A percentile compares a stretch with the other conserved stretches of the same genome.
These are phyloP conservation scores for Ceratocystis eucalypticola DNA, from an alignment of 2,329 filamentous ascomycete species.

Conservation along the genomic window DNA sequence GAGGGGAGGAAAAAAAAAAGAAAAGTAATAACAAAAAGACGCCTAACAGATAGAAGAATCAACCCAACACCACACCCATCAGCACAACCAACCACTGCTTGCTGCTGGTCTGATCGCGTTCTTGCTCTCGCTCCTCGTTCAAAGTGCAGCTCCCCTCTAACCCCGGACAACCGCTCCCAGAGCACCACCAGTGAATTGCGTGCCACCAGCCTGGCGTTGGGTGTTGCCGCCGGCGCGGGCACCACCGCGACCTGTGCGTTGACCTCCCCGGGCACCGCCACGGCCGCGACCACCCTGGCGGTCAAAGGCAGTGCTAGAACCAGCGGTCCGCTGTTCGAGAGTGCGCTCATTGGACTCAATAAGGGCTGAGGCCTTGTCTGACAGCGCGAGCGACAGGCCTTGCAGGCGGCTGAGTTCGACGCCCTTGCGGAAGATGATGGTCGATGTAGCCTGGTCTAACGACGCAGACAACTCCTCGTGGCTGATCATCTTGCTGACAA, in stretches of 20 bases:
- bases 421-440: conserved; percentile 98
- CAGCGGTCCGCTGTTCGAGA: conserved; percentile 90
- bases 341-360: conserved; percentile 97
- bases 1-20: neutral
- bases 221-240: conserved; percentile 43
- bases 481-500: conserved; percentile 98
- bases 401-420: conserved; percentile 94
- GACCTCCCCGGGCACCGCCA: conserved; percentile 54
- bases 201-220: conserved; percentile 56
- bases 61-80: conserved; percentile 4
- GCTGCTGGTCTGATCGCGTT: neutral
- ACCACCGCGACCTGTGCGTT: conserved; percentile 34
- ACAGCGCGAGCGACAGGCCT: conserved; percentile 82
- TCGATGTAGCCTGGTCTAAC: conserved; percentile 92
- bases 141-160: conserved; percentile 17
- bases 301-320: conserved; percentile 90
- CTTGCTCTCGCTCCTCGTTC: neutral
- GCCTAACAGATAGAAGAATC: conserved; percentile 11
- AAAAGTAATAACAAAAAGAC: conserved; percentile 11
- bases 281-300: conserved; percentile 69
- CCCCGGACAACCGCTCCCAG: conserved; percentile 55
- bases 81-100: neutral
- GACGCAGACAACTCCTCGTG: conserved; percentile 95
- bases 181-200: conserved; percentile 70
- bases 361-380: conserved; percentile 88